Conservation (phyloP, 768 basidiomycete species). For the Lactarius pseudohatsudake region DNA sequence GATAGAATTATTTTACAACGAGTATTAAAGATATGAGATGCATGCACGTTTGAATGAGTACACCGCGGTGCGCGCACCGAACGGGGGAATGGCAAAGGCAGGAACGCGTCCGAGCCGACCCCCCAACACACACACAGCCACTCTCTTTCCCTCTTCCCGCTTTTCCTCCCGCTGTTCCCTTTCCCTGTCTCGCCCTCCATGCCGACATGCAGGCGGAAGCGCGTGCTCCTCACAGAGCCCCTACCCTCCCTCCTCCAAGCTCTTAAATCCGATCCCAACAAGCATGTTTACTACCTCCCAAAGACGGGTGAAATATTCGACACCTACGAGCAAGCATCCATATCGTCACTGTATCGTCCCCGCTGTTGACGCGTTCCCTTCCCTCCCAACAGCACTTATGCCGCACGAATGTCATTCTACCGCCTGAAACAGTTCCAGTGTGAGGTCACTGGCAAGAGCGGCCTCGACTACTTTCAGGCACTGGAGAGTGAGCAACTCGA, state of each 20-base stretch:
- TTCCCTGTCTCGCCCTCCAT: conserved; percentile 42
- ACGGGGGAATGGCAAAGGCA: conserved; percentile 11
- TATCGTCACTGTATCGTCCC: conserved; percentile 32
- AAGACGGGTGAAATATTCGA: conserved; percentile 98
- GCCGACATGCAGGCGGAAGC: conserved; percentile 88
- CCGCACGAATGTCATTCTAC: conserved; percentile 93
- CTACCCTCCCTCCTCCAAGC: conserved; percentile 67
- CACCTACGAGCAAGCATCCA: conserved; percentile 80
- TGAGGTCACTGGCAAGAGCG: conserved; percentile 93
- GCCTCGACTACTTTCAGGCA: conserved; percentile 92
- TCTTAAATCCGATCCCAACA: conserved; percentile 60
- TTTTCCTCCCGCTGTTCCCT: conserved; percentile 29
- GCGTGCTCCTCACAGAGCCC: conserved; percentile 85
- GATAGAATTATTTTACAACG: neutral
- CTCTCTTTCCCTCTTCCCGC: conserved; percentile 28
- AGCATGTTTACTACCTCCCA: conserved; percentile 86
- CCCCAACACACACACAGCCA: conserved; percentile 25
- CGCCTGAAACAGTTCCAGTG: conserved; percentile 93
- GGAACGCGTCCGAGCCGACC: conserved; percentile 28
- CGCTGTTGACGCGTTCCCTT: conserved; percentile 29
- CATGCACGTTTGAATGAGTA: neutral
- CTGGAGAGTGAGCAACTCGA: conserved; percentile 89
- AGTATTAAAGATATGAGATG: neutral
- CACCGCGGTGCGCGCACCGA: conserved; percentile 2
- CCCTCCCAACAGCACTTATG: conserved; percentile 58